Base-by-base conservation (phyloP, 2,329 filamentous ascomycete genomes). In the Pezizomycotina sp. region DNA sequence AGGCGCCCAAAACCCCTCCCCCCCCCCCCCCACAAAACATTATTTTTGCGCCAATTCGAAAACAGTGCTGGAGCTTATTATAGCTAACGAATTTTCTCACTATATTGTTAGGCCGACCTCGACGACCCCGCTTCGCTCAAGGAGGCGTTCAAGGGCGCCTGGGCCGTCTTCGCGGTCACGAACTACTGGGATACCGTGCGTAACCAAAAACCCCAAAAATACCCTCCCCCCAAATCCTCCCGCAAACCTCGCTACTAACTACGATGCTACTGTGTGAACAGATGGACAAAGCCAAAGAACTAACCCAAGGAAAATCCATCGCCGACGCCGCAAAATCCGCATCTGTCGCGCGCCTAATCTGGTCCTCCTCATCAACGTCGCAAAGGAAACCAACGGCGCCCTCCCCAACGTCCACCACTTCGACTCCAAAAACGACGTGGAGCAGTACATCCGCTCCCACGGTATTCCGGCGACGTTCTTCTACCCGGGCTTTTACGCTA, bases 351-450 rank as follows among this genome's bases (percentile, higher is more conserved):
- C 51, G 56, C 18, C 23, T 57, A 6, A 48, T 55, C 27, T 58
- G 52, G 41, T 53, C 51, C 0, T 55, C 55, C 40, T 58, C 1
- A 38, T 48, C 8, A 45, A 52, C 38, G 51, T 50, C 9, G 52
- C 47, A 1, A 42, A 53, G 14, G n/a, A n/a, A n/a, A 45, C 47
- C 9, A 43, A 44, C 5, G 51, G 52, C 8, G 38, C 42, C 35
- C 29, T 51, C 19, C 13, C 25, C 27, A 43, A 52, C 36, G 45
- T 49, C 2, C 27, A 59, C 41, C 63, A 67, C 43, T 73, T 73
- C 42, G 69, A 74, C 52, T 56, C 52, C 51, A 73, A 73, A 50
- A 67, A 66, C n/a, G 54, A 62, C 5, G 60, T 67, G 0, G 67
- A 70, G 46, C 46, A 57, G n/a, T 68, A 72, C 48, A 62, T 69